Conservation (phyloP, 768 basidiomycete species). For the Hericium erinaceus region DNA sequence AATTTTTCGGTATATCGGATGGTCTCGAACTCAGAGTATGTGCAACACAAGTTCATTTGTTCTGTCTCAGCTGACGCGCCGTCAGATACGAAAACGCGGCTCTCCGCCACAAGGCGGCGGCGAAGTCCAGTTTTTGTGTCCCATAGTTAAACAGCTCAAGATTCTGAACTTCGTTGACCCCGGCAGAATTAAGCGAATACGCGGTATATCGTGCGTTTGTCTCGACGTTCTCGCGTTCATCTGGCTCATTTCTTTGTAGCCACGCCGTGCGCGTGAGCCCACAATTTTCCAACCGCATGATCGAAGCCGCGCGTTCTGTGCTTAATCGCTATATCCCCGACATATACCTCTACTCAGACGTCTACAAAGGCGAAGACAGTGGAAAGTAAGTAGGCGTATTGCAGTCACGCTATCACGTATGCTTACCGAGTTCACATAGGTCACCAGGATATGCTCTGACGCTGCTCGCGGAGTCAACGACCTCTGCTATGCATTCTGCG, state of each 20-base stretch:
- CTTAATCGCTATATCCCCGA: conserved; percentile 96
- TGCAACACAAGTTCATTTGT: background rate
- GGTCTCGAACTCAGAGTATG: conserved; percentile 81
- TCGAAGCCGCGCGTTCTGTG: conserved; percentile 86
- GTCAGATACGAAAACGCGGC: conserved; percentile 92
- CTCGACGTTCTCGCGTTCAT: background rate
- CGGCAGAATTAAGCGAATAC: conserved; percentile 88
- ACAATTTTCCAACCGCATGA: conserved; percentile 96
- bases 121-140: conserved; percentile 89
- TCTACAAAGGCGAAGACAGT: conserved; percentile 95
- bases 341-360: conserved; percentile 96
- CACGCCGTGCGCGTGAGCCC: conserved; percentile 96
- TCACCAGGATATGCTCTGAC: conserved; percentile 95
- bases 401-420: background rate
- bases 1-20: conserved; percentile 83
- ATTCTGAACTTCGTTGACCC: conserved; percentile 87
- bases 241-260: conserved; percentile 29
- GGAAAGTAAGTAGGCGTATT: conserved; percentile 63
- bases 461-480: conserved; percentile 86
- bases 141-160: conserved; percentile 83
- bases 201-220: conserved; percentile 81
- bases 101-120: conserved; percentile 87
- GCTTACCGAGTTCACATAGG: conserved; percentile 30
- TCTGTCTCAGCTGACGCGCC: background rate
- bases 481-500: conserved; percentile 76